Conservation (phyloP, 345 rosid genomes). For the Salix purpurea region DNA sequence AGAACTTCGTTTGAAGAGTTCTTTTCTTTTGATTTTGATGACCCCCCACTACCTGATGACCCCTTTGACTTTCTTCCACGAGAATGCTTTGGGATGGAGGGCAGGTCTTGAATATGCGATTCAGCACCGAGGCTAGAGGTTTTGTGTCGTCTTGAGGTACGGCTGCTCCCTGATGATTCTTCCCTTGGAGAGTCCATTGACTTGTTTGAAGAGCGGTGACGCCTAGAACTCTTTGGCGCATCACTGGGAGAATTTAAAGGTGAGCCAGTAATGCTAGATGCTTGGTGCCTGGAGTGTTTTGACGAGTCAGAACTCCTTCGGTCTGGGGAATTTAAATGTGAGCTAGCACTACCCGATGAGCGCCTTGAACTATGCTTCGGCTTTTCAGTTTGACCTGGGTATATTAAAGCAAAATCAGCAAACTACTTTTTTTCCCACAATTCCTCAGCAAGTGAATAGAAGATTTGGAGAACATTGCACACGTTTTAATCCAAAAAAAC, state of each 20-base stretch:
- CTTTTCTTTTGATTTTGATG: slow-evolving; percentile 18
- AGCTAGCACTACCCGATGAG: slow-evolving; percentile 1
- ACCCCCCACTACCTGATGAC: background rate
- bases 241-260: slow-evolving; percentile 27
- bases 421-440: background rate
- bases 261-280: slow-evolving; percentile 9
- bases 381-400: slow-evolving; percentile 23
- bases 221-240: slow-evolving; percentile 34
- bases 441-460: background rate
- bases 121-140: slow-evolving; percentile 10
- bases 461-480: background rate
- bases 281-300: slow-evolving; percentile 7
- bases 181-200: slow-evolving; percentile 24
- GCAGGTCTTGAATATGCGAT: slow-evolving; percentile 13
- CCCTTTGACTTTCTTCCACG: slow-evolving; percentile 17
- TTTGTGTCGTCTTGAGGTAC: slow-evolving; percentile 7
- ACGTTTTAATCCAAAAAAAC: background rate
- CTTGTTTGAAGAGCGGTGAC: slow-evolving; percentile 22
- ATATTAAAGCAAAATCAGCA: slow-evolving; percentile 10
- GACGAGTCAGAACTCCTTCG: background rate
- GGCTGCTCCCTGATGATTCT: slow-evolving; percentile 7
- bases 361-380: slow-evolving; percentile 34
- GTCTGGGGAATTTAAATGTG: slow-evolving; percentile 4
- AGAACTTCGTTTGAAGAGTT: background rate
- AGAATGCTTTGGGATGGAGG: slow-evolving; percentile 23